Evolutionary conservation across 192 early-diverging fungal species (phyloP), one percentile per base, ranked within the genome.

Genomic region (Glomus cerebriforme): DNA sequence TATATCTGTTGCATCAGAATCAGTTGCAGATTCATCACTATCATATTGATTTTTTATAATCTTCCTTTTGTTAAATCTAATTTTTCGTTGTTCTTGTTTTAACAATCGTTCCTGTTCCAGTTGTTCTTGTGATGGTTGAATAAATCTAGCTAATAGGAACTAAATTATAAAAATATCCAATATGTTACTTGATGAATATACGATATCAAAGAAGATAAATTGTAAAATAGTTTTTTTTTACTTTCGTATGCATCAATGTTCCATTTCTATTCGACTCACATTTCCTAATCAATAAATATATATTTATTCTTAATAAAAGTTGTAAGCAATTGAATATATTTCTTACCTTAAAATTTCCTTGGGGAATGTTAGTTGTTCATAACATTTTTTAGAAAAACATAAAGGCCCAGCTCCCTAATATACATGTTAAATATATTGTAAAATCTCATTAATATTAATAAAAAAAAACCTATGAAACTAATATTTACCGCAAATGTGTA

Each of bases 401-500:
- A 71, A 34, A 24, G 69, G 26, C 10, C 34, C 31, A 26, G 37
- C 69, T 13, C 69, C 69, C 69, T 71, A 34, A 35, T 71, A n/a
- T 17, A 71, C 35, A 24, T 39, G 68, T 37, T 39, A 70, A 7
- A n/a, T n/a, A n/a, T n/a, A n/a, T n/a, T n/a, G n/a, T 37, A 39
- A 19, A 35, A 70, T 70, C 39, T 12, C 9, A 1, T 9, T 12
- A 12, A 43, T 10, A 1, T 58, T 17, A 54, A n/a, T 0, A 45
- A 24, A 12, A 31, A 5, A 35, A 34, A 35, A 31, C 7, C 10
- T 43, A 35, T 15, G 43, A 69, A 34, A 59, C 15, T 19, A 6
- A 58, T 74, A 34, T 5, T 26, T 59, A 74, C 73, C 73, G 73
- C 43, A 19, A 26, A 17, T 59, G 81, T 80, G 24, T 80, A 24